Evolutionary conservation across 306 rosid genomes (phyloP).

Genomic region (Medicago truncatula): DNA sequence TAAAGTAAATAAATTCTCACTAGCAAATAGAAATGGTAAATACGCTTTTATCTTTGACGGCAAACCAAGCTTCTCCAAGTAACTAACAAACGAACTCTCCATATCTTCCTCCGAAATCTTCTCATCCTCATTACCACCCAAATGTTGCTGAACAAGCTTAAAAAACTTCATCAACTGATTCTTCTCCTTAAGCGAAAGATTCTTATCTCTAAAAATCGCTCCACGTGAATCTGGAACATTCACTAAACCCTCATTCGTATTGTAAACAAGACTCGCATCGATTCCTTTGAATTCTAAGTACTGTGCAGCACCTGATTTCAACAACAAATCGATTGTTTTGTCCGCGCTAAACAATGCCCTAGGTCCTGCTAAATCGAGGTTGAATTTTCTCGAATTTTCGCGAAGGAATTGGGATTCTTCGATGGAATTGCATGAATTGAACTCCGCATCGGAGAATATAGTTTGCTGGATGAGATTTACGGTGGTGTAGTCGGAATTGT

Average conservation of each 20-base stretch:
- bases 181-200: slow-evolving; percentile 73
- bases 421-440: slow-evolving; percentile 45
- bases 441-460: slow-evolving; percentile 55
- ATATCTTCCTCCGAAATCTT: slow-evolving; percentile 75
- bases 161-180: slow-evolving; percentile 84
- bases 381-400: slow-evolving; percentile 67
- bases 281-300: slow-evolving; percentile 80
- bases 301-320: slow-evolving; percentile 67
- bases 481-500: slow-evolving; percentile 39
- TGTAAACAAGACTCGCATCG: slow-evolving; percentile 65
- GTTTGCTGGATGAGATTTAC: slow-evolving; percentile 50
- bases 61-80: slow-evolving; percentile 73
- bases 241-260: slow-evolving; percentile 57
- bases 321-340: slow-evolving; percentile 56
- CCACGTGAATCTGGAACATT: slow-evolving; percentile 87
- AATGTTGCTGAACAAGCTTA: slow-evolving; percentile 86
- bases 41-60: slow-evolving; percentile 91
- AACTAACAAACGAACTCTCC: slow-evolving; percentile 74
- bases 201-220: slow-evolving; percentile 83
- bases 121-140: slow-evolving; percentile 45
- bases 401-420: slow-evolving; percentile 35
- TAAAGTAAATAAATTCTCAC: slow-evolving; percentile 49
- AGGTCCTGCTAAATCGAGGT: slow-evolving; percentile 78
- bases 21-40: slow-evolving; percentile 57
- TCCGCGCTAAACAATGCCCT: slow-evolving; percentile 69